Percentiles rank a stretch among this genome's conserved stretches.
Conservation (phyloP, 306 rosid genomes). For the Fragaria iinumae region DNA sequence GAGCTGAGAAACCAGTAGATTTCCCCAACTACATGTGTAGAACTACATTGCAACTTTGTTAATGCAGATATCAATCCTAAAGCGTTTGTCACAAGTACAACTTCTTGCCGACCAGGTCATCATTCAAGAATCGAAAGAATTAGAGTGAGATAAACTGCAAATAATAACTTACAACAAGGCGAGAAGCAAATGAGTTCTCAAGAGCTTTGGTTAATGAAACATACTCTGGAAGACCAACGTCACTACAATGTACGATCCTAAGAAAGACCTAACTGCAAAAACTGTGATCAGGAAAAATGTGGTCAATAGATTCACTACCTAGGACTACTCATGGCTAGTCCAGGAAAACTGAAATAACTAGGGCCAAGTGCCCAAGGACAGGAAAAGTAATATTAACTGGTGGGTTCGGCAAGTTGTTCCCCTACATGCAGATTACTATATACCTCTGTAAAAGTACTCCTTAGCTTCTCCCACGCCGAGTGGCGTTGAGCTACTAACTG, state of each 20-base stretch:
- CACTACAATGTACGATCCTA: not conserved
- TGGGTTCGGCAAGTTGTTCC: not conserved
- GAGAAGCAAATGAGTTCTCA: slow-evolving; percentile 1
- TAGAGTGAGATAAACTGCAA: not conserved
- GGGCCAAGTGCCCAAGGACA: not conserved
- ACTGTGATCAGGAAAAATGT: slow-evolving; percentile 4
- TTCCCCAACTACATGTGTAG: not conserved
- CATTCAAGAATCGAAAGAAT: not conserved
- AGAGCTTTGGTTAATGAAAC: slow-evolving; percentile 5
- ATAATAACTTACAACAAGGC: not conserved
- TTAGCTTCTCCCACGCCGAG: slow-evolving; percentile 1
- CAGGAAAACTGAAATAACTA: not conserved
- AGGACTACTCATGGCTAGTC: slow-evolving; percentile 2
- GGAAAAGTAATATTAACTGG: not conserved
- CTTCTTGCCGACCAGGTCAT: not conserved
- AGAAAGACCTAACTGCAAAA: slow-evolving; percentile 2
- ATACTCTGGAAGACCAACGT: not conserved
- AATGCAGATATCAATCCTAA: not conserved
- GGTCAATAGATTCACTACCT: not conserved
- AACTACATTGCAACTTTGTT: not conserved
- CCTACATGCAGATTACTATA: not conserved
- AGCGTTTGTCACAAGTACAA: not conserved
- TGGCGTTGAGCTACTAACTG: slow-evolving; percentile 3
- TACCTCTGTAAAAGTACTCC: not conserved
- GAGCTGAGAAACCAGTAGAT: not conserved